Evolutionary conservation across 345 rosid genomes (phyloP).

Genomic region (Reutealis trisperma): DNA sequence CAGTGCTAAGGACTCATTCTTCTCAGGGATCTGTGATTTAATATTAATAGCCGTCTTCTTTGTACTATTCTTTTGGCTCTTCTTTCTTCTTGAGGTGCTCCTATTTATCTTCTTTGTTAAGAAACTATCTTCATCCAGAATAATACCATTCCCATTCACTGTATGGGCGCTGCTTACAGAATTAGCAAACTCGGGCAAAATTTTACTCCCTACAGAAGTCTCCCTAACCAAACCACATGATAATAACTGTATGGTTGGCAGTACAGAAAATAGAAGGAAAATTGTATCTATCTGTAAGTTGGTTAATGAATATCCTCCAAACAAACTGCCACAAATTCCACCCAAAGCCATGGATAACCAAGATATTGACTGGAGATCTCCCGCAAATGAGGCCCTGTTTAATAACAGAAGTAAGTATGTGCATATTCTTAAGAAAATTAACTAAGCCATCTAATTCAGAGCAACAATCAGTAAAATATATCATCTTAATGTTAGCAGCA

Average conservation of each 20-base stretch:
- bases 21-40: constrained; percentile 36
- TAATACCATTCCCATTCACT: constrained; percentile 40
- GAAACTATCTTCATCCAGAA: constrained; percentile 39
- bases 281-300: constrained; percentile 67
- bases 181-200: constrained; percentile 31
- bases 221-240: constrained; percentile 81
- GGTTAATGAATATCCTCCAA: constrained; percentile 81
- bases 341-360: constrained; percentile 96
- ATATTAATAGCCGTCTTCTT: constrained; percentile 27
- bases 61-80: constrained; percentile 52
- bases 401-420: constrained; percentile 13
- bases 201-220: constrained; percentile 36
- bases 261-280: constrained; percentile 71
- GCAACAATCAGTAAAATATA: background rate
- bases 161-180: constrained; percentile 32
- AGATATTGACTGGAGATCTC: constrained; percentile 91
- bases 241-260: constrained; percentile 71
- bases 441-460: constrained; percentile 1
- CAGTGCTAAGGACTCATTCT: constrained; percentile 36
- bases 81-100: constrained; percentile 66
- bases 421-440: background rate
- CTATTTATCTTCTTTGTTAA: constrained; percentile 37
- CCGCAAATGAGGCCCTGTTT: constrained; percentile 84
- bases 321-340: constrained; percentile 84
- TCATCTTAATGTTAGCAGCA: background rate